Percentiles rank a stretch among this genome's conserved stretches.
Evolutionary conservation across 1,139 yeast genomes (phyloP).

Genomic region (Debaryomyces psychrophilus): DNA sequence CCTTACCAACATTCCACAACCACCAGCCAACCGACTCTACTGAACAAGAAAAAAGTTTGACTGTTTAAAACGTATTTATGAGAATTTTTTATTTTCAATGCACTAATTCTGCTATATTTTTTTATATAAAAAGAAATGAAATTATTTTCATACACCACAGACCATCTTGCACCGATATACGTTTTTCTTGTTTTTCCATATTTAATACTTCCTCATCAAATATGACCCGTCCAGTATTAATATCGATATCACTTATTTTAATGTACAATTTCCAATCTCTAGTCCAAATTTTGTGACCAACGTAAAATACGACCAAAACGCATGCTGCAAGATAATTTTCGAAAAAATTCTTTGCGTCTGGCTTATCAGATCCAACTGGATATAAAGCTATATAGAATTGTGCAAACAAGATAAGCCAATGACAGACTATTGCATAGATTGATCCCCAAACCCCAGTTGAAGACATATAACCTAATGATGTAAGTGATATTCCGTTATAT

Average conservation of each 20-base stretch:
- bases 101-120: too few species aligned
- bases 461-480: conserved; percentile 70
- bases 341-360: conserved; percentile 62
- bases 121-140: too few species aligned
- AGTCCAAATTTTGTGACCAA: conserved; percentile 60
- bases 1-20: too few species aligned
- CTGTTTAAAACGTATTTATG: too few species aligned
- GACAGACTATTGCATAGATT: conserved; percentile 60
- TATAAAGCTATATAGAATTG: conserved; percentile 80
- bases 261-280: conserved; percentile 53
- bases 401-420: conserved; percentile 66
- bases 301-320: conserved; percentile 58
- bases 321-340: conserved; percentile 64
- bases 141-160: too few species aligned
- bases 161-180: too few species aligned
- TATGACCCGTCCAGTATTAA: conserved; percentile 42
- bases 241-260: conserved; percentile 57
- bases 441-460: conserved; percentile 76
- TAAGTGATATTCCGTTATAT: conserved; percentile 61
- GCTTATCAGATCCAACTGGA: conserved; percentile 61
- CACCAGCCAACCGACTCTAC: too few species aligned
- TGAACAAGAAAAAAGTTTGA: too few species aligned
- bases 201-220: too few species aligned
- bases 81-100: too few species aligned
- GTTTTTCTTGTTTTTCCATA: too few species aligned